Conservation (phyloP, 352 stramenopile species). For the Achlya hypogyna region DNA sequence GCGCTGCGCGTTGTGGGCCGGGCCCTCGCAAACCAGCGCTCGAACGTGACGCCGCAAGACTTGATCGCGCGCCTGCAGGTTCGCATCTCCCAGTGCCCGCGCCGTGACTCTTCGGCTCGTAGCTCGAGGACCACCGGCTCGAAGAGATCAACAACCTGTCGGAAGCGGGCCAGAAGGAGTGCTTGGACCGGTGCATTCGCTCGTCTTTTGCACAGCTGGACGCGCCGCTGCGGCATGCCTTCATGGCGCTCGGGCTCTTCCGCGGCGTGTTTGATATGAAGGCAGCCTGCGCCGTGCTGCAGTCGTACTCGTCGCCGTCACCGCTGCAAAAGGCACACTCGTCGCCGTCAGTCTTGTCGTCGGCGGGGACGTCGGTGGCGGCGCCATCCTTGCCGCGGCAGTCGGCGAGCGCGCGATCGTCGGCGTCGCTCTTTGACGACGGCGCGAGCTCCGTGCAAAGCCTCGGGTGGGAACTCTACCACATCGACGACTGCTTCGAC, state of each 20-base stretch:
- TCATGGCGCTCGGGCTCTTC: conserved; percentile 79
- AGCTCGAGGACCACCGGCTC: conserved; percentile 58
- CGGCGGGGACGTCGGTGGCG: background rate
- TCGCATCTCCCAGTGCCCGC: background rate
- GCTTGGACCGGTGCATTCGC: conserved; percentile 67
- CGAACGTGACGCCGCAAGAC: conserved; percentile 59
- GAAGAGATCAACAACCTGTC: conserved; percentile 68
- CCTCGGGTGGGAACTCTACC: conserved; percentile 52
- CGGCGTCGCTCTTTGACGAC: conserved; percentile 28
- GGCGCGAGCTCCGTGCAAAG: conserved; percentile 45
- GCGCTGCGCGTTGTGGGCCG: conserved; percentile 72
- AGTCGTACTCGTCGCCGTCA: background rate
- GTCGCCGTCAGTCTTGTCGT: background rate
- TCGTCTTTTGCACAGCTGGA: conserved; percentile 75
- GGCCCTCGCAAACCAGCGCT: conserved; percentile 61
- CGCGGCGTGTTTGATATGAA: conserved; percentile 64
- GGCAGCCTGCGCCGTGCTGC: conserved; percentile 58
- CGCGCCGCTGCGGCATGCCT: conserved; percentile 53
- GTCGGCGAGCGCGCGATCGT: background rate
- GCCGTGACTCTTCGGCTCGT: background rate
- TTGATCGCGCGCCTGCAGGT: conserved; percentile 77
- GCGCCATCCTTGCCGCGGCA: background rate
- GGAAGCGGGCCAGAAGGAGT: conserved; percentile 67
- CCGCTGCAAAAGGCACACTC: background rate
- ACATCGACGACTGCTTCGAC: conserved; percentile 57